Base-by-base conservation (phyloP, 495 filamentous ascomycete genomes). In the Rhypophila decipiens region DNA sequence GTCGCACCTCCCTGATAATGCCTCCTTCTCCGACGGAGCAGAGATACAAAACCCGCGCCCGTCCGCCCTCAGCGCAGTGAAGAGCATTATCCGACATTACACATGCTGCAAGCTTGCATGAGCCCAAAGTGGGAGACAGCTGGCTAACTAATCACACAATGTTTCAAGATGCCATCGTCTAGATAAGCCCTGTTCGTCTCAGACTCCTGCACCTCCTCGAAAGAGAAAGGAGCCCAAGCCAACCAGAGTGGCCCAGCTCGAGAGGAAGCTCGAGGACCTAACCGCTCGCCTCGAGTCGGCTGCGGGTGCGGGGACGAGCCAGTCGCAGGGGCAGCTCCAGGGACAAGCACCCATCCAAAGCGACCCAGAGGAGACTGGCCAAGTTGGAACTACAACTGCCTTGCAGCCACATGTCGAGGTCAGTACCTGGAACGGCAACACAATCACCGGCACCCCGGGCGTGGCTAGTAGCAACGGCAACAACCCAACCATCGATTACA, bases 181-280 rank as follows among this genome's bases (percentile, higher is more conserved):
- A 3, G 39, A 46, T 41, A 66, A 63, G 49, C 27, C 48, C 37
- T 66, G 63, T 39, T 48, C 49, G 23, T 48, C 51, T 7, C 60
- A 62, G 46, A 57, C 45, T 9, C 63, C 63, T 13, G 60, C 63
- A 4, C 60, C 63, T 12, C 53, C 60, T 3, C 53, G 58, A 17
- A 49, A 55, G 51, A 54, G 58, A 19, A 66, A 66, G 54, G 53
- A 57, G 20, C 59, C 55, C 35, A 61, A 61, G 53, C 56, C 55
- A n/a, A 59, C 57, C n/a, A 39, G 56, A 20, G 58, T 66, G 1
- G 47, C 55, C 33, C 57, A 63, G 45, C 54, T 66, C 13, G 60
- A 66, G 51, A 50, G 46, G 38, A 49, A 58, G 5, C 50, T 66
- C 19, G 53, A 61, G 43, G 60, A 63, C 41, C 52, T 66, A 38